Conservation (phyloP, 352 stramenopile genomes). For the Phytophthora capsici region DNA sequence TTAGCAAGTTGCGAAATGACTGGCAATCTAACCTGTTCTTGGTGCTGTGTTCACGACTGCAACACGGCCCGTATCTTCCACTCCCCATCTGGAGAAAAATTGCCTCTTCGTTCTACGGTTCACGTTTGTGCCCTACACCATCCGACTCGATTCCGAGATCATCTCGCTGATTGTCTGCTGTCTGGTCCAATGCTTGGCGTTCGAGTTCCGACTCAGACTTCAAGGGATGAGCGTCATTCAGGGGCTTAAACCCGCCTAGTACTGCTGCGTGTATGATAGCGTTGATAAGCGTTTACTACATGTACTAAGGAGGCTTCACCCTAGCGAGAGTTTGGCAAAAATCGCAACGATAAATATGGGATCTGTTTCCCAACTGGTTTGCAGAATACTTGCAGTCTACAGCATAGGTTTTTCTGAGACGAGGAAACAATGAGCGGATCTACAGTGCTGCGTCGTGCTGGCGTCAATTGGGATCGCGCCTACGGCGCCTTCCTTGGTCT, state of each 20-base stretch:
- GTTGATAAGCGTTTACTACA: too few relatives aligned
- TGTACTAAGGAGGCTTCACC: too few relatives aligned
- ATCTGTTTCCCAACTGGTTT: conserved; percentile 1
- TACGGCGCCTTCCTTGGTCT: conserved; percentile 58
- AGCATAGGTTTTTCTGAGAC: conserved; percentile 9
- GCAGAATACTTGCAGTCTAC: neutral
- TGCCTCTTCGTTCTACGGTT: conserved; percentile 13
- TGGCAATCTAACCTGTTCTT: neutral
- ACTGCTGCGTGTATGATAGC: too few relatives aligned
- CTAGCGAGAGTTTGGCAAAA: too few relatives aligned
- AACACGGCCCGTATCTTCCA: conserved; percentile 19
- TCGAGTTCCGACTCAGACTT: too few relatives aligned
- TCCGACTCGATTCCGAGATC: conserved; percentile 8
- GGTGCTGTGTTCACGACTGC: conserved; percentile 8
- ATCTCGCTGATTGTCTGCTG: conserved; percentile 9
- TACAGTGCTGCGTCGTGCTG: conserved; percentile 7
- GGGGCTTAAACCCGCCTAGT: neutral
- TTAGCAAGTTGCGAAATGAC: conserved; percentile 29
- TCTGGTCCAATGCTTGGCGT: neutral
- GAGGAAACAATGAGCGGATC: conserved; percentile 16
- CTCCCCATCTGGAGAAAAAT: conserved; percentile 31
- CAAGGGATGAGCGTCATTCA: neutral
- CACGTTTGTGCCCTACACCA: conserved; percentile 16
- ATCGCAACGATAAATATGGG: neutral
- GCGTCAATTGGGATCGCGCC: conserved; percentile 35